Percentiles rank a stretch among this genome's conserved stretches.
Conservation (phyloP, 345 rosid species). For the Punica granatum region DNA sequence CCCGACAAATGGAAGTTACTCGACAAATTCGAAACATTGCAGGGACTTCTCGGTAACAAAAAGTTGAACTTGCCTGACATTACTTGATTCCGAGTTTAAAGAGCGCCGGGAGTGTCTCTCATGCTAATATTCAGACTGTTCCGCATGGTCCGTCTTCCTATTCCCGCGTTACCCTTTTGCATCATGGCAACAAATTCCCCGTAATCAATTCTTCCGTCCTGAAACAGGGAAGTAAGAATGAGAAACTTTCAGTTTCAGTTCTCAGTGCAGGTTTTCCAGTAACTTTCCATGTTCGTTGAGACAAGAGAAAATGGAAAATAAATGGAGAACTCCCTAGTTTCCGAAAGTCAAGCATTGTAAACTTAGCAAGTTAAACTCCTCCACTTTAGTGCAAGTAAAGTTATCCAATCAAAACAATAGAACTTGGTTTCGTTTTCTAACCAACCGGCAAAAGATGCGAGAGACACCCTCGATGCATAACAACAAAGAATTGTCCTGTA, state of each 20-base stretch:
- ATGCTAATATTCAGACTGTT: conserved; percentile 92
- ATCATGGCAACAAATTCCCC: conserved; percentile 98
- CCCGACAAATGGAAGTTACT: background rate
- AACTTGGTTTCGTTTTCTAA: background rate
- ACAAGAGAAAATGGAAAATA: no score
- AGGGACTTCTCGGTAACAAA: background rate
- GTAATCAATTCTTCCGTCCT: conserved; percentile 97
- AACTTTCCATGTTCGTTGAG: no score
- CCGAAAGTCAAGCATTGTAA: no score
- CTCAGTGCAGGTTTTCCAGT: conserved; percentile 2
- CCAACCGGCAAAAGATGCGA: background rate
- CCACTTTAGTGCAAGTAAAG: no score
- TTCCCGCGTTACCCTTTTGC: conserved; percentile 92
- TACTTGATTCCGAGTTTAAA: conserved; percentile 2
- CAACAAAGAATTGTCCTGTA: background rate
- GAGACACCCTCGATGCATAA: background rate
- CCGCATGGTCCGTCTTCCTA: conserved; percentile 98
- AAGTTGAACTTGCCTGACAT: background rate
- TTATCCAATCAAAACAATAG: background rate
- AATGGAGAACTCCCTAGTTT: no score
- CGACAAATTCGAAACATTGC: background rate
- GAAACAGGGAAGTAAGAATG: conserved; percentile 7
- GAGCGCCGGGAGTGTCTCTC: conserved; percentile 61
- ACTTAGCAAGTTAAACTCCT: no score
- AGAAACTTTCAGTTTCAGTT: background rate